Percentiles rank a stretch among this genome's conserved stretches.
Conservation (phyloP, 805 yeast genomes). For the Lipomyces mesembrius region DNA sequence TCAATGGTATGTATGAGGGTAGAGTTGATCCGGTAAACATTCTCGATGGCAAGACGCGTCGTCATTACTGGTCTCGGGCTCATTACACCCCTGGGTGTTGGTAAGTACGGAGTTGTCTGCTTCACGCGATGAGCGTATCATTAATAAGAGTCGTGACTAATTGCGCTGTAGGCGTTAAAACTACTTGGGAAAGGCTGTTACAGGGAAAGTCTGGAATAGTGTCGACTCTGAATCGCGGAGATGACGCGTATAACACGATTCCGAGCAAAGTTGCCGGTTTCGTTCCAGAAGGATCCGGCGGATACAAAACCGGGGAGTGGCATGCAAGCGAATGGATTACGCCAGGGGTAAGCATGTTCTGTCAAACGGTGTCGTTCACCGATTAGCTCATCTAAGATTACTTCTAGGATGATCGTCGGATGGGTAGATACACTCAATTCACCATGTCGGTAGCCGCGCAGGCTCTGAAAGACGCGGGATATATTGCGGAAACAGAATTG, state of each 20-base stretch:
- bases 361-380: too few relatives aligned
- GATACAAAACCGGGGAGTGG: conserved; percentile 56
- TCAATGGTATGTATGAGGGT: background rate
- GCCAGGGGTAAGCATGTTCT: conserved; percentile 31
- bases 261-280: conserved; percentile 79
- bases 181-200: conserved; percentile 47
- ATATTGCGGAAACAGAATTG: conserved; percentile 50
- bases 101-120: conserved; percentile 47
- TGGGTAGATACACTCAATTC: conserved; percentile 76
- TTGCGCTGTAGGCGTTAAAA: conserved; percentile 38
- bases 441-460: conserved; percentile 77
- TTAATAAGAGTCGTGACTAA: background rate
- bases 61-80: conserved; percentile 92
- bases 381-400: conserved; percentile 1
- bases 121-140: background rate
- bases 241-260: conserved; percentile 55
- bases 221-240: conserved; percentile 46
- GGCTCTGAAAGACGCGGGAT: conserved; percentile 72
- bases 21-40: background rate
- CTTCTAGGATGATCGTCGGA: conserved; percentile 56
- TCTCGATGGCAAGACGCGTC: conserved; percentile 54
- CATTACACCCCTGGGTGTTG: conserved; percentile 84
- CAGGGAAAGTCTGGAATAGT: conserved; percentile 48
- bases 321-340: conserved; percentile 56
- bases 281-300: conserved; percentile 58